Base-by-base conservation (phyloP, 257 asterid species). In the Penstemon davidsonii region DNA sequence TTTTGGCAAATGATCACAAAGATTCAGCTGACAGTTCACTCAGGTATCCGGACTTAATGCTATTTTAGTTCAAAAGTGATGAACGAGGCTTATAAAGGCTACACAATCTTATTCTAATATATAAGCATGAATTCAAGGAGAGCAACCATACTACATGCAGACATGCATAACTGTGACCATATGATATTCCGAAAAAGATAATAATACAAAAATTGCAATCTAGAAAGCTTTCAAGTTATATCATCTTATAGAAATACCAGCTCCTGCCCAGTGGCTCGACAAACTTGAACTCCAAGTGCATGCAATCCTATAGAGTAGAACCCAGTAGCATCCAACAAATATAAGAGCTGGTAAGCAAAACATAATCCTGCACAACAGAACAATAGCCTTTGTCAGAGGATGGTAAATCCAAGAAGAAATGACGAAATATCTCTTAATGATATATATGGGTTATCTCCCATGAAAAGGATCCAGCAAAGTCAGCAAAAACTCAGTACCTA, bases 211-310 rank as follows among this genome's bases (percentile, higher is more conserved):
- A 60, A 42, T 41, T 5, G 59, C 63, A 64, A 67, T 73, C 65
- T 47, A 69, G 47, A 66, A 19, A 62, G 60, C 68, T 47, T 64
- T 53, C 56, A 13, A 66, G 15, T 43, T 43, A 68, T 54, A 61
- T 64, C 44, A 57, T 73, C 70, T 53, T 18, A 19, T 57, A 73
- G 46, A 57, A 52, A 74, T 86, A 94, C 97, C 96, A 94, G 78
- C 76, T 91, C 99, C 78, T 94, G 99, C 51, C 99, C 99, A 66
- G 99, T 94, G 36, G 99, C 97, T 78, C 97, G 95, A 65, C 97
- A 94, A 73, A 94, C 96, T 80, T 94, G 93, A 75, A 94, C 80
- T 7, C 93, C 95, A 69, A 94, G 88, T 55, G 91, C 97, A 78
- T 91, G 97, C 66, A 94, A 79, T 78, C 96, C 97, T 49, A 85